phyloP scores from a whole-genome alignment of 768 basidiomycete species.

The Inosperma sp. region DNA sequence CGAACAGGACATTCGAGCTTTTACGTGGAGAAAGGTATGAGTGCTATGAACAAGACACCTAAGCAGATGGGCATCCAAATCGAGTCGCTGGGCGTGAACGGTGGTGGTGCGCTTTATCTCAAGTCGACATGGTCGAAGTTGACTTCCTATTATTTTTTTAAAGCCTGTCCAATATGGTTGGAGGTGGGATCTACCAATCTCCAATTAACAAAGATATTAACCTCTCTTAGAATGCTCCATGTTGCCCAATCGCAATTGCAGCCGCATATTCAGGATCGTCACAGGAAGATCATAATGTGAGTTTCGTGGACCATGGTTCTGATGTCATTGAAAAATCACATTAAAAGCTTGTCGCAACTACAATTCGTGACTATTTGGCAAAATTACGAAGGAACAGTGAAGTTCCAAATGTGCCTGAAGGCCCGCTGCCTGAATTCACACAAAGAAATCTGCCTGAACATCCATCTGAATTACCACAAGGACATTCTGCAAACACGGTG shows the following conservation, averaged over 20 bases:
- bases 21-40: slow-evolving; percentile 85
- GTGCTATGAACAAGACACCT: slow-evolving; percentile 74
- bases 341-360: slow-evolving; percentile 54
- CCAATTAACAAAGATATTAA: background rate
- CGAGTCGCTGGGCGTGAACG: slow-evolving; percentile 55
- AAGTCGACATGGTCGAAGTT: slow-evolving; percentile 4
- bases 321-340: background rate
- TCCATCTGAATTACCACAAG: slow-evolving; percentile 13
- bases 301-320: slow-evolving; percentile 27
- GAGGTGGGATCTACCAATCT: slow-evolving; percentile 50
- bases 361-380: slow-evolving; percentile 65
- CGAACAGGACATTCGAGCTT: slow-evolving; percentile 81
- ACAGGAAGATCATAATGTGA: slow-evolving; percentile 72
- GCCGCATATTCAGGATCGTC: slow-evolving; percentile 82
- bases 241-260: slow-evolving; percentile 74
- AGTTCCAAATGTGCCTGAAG: slow-evolving; percentile 29
- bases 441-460: slow-evolving; percentile 29
- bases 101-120: slow-evolving; percentile 59
- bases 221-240: slow-evolving; percentile 61
- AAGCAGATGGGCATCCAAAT: slow-evolving; percentile 66
- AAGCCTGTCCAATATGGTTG: slow-evolving; percentile 86
- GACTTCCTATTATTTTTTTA: slow-evolving; percentile 6
- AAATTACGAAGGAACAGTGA: slow-evolving; percentile 46
- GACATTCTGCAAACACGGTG: slow-evolving; percentile 19
- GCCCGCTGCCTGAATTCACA: slow-evolving; percentile 19